phyloP scores from a whole-genome alignment of 169 alveolate genomes.

The Plasmodium reichenowi region DNA sequence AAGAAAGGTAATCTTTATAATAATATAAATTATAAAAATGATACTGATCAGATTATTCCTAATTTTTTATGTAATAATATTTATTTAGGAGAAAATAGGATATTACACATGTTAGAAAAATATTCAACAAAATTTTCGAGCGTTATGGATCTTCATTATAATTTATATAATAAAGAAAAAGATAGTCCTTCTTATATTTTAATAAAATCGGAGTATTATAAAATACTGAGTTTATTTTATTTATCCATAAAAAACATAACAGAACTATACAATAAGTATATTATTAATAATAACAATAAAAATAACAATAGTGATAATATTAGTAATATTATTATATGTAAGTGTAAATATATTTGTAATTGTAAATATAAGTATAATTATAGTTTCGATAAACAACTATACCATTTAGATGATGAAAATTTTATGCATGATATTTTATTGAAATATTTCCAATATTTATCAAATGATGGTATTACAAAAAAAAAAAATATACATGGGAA shows the following conservation, averaged over 20 bases:
- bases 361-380: neutral
- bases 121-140: constrained; percentile 27
- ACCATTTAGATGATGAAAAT: neutral
- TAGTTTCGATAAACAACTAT: neutral
- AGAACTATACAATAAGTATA: constrained; percentile 2
- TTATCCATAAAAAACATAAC: constrained; percentile 7
- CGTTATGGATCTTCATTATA: neutral
- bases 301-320: neutral
- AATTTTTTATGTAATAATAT: neutral
- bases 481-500: neutral
- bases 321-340: too few relatives aligned
- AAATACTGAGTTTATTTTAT: constrained; percentile 15
- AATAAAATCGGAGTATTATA: constrained; percentile 42
- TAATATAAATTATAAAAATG: neutral
- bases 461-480: constrained; percentile 1
- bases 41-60: neutral
- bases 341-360: neutral
- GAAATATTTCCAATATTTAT: too few relatives aligned
- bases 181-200: neutral
- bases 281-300: neutral
- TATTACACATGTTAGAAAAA: constrained; percentile 37
- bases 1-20: neutral
- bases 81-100: constrained; percentile 22
- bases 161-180: neutral
- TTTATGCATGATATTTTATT: too few relatives aligned